Percentiles rank a stretch among this genome's conserved stretches.
phyloP scores from a whole-genome alignment of 176 grass and related monocot genomes.

The Secale cereale region DNA sequence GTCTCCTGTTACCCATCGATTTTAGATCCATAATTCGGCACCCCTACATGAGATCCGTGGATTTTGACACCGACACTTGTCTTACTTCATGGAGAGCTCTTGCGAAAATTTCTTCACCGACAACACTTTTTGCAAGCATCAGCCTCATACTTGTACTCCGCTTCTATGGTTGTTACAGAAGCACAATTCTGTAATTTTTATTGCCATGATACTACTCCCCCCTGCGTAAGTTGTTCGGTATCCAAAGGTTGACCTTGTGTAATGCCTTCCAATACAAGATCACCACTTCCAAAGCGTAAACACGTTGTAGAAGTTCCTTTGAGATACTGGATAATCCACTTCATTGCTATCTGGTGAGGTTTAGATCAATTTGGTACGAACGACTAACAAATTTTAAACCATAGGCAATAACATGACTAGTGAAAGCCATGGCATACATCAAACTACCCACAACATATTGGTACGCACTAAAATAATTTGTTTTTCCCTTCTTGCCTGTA shows the following conservation, averaged over 20 bases:
- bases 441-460: not conserved
- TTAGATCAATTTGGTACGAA: not conserved
- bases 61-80: too few species aligned
- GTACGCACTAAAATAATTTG: not conserved
- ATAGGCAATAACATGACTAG: not conserved
- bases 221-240: too few species aligned
- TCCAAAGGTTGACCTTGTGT: not conserved
- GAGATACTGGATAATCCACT: not conserved
- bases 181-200: too few species aligned
- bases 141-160: too few species aligned
- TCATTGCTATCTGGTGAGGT: not conserved
- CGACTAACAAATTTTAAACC: not conserved
- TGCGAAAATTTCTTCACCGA: constrained; percentile 15
- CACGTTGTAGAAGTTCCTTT: not conserved
- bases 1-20: too few species aligned
- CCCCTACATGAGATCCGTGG: too few species aligned
- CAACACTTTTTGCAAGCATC: constrained; percentile 13
- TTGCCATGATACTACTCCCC: too few species aligned
- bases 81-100: not conserved
- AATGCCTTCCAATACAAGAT: not conserved
- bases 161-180: too few species aligned
- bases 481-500: not conserved
- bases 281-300: not conserved
- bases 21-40: too few species aligned
- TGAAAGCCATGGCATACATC: not conserved